Evolutionary conservation across 805 yeast species (phyloP).

Genomic region (Metschnikowia baotianmanensis): DNA sequence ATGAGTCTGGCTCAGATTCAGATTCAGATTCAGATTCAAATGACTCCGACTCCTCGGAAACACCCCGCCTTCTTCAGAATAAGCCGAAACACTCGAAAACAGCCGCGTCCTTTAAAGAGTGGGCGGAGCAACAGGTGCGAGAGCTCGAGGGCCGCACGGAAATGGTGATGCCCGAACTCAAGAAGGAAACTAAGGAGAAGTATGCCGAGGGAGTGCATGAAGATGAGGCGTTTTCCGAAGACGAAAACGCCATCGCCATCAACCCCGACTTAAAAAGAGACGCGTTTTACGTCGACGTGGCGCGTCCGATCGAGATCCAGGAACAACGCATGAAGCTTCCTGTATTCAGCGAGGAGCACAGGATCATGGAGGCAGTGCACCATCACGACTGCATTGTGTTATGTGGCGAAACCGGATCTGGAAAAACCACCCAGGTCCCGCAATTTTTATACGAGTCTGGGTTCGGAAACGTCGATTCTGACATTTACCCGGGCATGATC

Average conservation of each 20-base stretch:
- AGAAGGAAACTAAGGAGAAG: constrained; percentile 43
- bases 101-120: constrained; percentile 66
- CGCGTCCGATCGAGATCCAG: constrained; percentile 66
- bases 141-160: constrained; percentile 56
- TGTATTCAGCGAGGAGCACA: constrained; percentile 85
- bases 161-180: constrained; percentile 44
- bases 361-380: constrained; percentile 92
- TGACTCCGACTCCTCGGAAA: constrained; percentile 27
- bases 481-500: constrained; percentile 76
- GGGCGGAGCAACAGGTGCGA: constrained; percentile 81
- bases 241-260: constrained; percentile 57
- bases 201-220: constrained; percentile 67
- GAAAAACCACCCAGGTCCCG: constrained; percentile 97
- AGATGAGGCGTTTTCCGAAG: constrained; percentile 48
- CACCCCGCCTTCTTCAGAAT: constrained; percentile 32
- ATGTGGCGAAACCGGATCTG: constrained; percentile 98
- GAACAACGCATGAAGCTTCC: constrained; percentile 71
- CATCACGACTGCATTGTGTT: constrained; percentile 87
- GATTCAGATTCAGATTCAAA: constrained; percentile 25
- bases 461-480: constrained; percentile 65
- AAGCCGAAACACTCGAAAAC: constrained; percentile 46
- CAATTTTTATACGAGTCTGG: constrained; percentile 94
- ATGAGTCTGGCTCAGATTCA: constrained; percentile 23
- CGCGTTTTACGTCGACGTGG: constrained; percentile 66
- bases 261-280: constrained; percentile 53